Evolutionary conservation across 202 grass and related monocot species (phyloP), one percentile per base, ranked within the genome.

Genomic region (Brachypodium distachyon): DNA sequence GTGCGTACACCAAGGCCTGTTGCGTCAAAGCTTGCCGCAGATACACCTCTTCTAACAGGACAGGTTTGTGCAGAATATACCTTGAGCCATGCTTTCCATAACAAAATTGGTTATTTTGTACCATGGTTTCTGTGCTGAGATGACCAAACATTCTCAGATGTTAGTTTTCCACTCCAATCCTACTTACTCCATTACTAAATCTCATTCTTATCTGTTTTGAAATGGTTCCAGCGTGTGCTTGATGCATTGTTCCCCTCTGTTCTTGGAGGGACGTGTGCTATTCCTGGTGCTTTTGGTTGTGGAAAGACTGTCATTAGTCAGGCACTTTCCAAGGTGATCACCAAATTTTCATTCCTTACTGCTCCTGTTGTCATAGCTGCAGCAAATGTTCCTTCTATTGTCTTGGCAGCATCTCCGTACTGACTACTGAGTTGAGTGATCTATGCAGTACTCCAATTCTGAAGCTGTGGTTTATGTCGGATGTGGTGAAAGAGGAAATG

Each of bases 301-400:
- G 86, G 90, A 74, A 91, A 97, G 87, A 97, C 94, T 87, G 90
- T 93, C 65, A 97, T 97, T 82, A 93, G 88, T 79, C 88, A 97
- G 81, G 94, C 86, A 70, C 94, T 97, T 77, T 93, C 90, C 31
- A 97, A 93, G 94, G 94, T 93, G 49, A 84, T 64, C 6, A 82
- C 38, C 22, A 34, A 31, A 9, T 56, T 4, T 19, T 25, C 19
- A 33, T 44, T 32, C 18, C 7, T 78, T 32, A 65, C 65, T 36
- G 5, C 5, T 32, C 44, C 54, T 52, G 11, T 14, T 82, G 60
- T 39, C 14, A 5, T 25, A 55, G 38, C 19, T 65, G 18, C 27
- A 55, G 44, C 6, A 55, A 14, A 27, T 75, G 21, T 22, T 14
- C 17, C 34, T 74, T 73, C 47, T 32, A 70, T 72, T 84, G 47